phyloP scores from a whole-genome alignment of 1,284 basidiomycete genomes.

The Leccinum pseudoinsigne region DNA sequence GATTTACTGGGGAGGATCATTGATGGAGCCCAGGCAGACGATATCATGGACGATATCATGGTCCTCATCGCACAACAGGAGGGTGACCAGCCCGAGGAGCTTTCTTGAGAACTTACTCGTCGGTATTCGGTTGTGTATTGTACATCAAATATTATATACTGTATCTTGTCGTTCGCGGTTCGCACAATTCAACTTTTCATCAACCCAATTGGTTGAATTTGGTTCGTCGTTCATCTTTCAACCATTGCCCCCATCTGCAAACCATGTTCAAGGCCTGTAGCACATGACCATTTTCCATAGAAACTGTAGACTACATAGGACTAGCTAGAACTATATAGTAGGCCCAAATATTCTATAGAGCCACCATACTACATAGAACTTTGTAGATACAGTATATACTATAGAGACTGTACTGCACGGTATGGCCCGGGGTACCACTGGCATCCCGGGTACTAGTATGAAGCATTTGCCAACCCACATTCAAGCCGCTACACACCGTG shows the following conservation, averaged over 20 bases:
- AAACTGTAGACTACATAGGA: too few relatives aligned
- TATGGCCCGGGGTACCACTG: too few relatives aligned
- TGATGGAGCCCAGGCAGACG: neutral
- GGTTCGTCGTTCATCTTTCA: too few relatives aligned
- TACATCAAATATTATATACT: neutral
- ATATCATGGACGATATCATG: neutral
- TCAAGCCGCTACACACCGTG: too few relatives aligned
- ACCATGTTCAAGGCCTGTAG: neutral
- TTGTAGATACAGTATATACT: too few relatives aligned
- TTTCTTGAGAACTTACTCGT: neutral
- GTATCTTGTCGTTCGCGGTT: neutral
- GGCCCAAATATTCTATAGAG: too few relatives aligned
- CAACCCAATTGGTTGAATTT: neutral
- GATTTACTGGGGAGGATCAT: neutral
- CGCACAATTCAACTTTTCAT: neutral
- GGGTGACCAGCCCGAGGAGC: neutral
- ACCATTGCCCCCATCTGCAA: neutral
- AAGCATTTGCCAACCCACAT: too few relatives aligned
- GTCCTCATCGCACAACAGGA: neutral
- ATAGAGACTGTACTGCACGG: too few relatives aligned
- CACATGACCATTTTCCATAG: too few relatives aligned
- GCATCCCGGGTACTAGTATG: too few relatives aligned
- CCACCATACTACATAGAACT: too few relatives aligned
- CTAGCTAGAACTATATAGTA: too few relatives aligned
- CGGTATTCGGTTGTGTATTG: neutral